Base-by-base conservation (phyloP, 2,329 filamentous ascomycete genomes). In the Xylaria hypoxylon region DNA sequence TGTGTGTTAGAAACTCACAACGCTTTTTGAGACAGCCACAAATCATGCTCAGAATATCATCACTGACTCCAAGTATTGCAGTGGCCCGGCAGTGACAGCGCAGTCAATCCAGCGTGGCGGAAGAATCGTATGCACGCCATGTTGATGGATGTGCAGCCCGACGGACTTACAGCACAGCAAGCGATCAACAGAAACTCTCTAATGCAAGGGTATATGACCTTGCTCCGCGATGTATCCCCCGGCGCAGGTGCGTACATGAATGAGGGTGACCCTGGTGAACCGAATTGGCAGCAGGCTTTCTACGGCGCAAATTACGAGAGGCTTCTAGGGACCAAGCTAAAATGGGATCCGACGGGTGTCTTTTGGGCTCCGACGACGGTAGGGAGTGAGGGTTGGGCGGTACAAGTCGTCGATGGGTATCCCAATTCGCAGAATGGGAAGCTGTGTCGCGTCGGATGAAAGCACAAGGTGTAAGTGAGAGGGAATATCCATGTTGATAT, bases 191-290 rank as follows among this genome's bases (percentile, higher is more conserved):
- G 75, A 61, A 71, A 77, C 53, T 40, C 66, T 5, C 45, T 71
- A n/a, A 71, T 78, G 71, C 64, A 71, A 24, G 60, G 45, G 40
- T 73, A 72, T 48, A 73, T 73, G 74, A 62, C 65, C 24, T 52
- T 73, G 26, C 68, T 80, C 17, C 74, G 79, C 22, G 74, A 70
- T 5, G 75, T 76, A 3, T 79, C 82, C 1, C 82, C 82, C 1
- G 79, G 77, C 0, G 75, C 76, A 4, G 83, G 83, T 2, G 77
- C 81, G 2, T 86, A 86, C 67, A 77, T 84, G 77, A 86, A 86
- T 65, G 86, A 89, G 77, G 83, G 80, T 0, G 82, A 87, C 71
- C 83, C 83, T 31, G 78, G 79, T 52, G 79, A 86, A 73, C 80
- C 79, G 2, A 70, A 84, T 59, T 86, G 79, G 71, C 77, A 84